Evolutionary conservation across 1,284 basidiomycete genomes (phyloP).

Genomic region (Porphyrellus sp.): DNA sequence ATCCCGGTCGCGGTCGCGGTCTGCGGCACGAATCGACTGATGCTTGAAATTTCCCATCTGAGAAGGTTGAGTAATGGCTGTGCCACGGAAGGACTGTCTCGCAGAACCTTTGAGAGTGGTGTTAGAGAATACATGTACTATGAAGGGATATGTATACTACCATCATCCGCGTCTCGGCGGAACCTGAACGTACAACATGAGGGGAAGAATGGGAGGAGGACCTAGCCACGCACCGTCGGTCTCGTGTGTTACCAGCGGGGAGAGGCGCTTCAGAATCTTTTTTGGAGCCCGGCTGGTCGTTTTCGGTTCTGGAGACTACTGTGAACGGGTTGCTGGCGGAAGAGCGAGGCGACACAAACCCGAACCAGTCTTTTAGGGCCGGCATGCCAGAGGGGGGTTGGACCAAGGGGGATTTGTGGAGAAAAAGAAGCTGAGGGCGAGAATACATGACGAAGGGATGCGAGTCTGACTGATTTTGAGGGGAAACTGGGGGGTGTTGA

Average conservation of each 20-base stretch:
- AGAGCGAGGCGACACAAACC: constrained; percentile 47
- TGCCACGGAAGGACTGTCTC: constrained; percentile 66
- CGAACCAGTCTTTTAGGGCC: constrained; percentile 81
- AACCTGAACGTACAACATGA: constrained; percentile 53
- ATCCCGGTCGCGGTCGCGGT: constrained; percentile 61
- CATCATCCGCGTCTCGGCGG: constrained; percentile 71
- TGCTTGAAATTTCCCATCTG: constrained; percentile 90
- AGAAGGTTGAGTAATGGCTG: constrained; percentile 67
- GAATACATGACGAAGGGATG: constrained; percentile 61
- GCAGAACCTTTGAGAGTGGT: constrained; percentile 44
- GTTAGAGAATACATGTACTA: constrained; percentile 16
- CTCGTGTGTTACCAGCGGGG: constrained; percentile 51
- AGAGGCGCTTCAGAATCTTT: constrained; percentile 61
- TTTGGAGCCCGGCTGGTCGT: constrained; percentile 57
- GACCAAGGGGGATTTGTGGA: constrained; percentile 77
- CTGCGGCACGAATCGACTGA: constrained; percentile 68
- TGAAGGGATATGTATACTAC: constrained; percentile 43
- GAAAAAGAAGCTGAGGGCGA: constrained; percentile 60
- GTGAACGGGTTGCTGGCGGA: constrained; percentile 19
- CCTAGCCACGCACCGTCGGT: constrained; percentile 65
- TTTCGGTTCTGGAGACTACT: constrained; percentile 46
- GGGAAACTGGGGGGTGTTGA: constrained; percentile 8
- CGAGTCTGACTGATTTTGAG: constrained; percentile 10
- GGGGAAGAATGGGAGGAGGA: constrained; percentile 54
- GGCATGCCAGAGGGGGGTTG: constrained; percentile 73